Evolutionary conservation across 495 filamentous ascomycete species (phyloP).

Genomic region (Lasiosphaeria miniovina): DNA sequence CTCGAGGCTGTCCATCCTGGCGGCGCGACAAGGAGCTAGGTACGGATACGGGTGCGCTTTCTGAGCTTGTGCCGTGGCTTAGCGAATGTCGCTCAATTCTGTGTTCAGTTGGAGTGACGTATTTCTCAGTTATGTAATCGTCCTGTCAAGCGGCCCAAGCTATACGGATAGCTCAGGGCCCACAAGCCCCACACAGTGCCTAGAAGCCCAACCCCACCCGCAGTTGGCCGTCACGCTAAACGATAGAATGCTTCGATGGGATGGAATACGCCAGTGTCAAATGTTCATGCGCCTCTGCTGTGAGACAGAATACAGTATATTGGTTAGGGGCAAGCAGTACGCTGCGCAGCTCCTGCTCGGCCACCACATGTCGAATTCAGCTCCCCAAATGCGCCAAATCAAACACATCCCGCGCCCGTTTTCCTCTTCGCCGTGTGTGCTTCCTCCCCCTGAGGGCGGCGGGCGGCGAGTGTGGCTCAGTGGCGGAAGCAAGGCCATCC

Average conservation of each 20-base stretch:
- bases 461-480: not conserved
- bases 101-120: conserved; percentile 18
- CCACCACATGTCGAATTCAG: not conserved
- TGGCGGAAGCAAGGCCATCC: not conserved
- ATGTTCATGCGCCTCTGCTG: not conserved
- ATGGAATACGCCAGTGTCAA: no score
- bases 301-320: not conserved
- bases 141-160: not conserved
- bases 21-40: not conserved
- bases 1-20: conserved; percentile 49
- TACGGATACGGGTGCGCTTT: not conserved
- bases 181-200: no score
- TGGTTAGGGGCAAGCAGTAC: not conserved
- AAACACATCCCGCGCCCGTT: not conserved
- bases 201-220: no score
- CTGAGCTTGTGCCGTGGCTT: not conserved
- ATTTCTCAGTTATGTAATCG: conserved; percentile 2
- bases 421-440: not conserved
- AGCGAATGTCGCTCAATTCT: not conserved
- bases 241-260: no score
- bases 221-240: no score
- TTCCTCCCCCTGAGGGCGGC: not conserved
- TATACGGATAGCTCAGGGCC: no score
- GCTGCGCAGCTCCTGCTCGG: not conserved
- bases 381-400: not conserved